Evolutionary conservation across 352 stramenopile genomes (phyloP).

Genomic region (Salisapilia sapeloensis): DNA sequence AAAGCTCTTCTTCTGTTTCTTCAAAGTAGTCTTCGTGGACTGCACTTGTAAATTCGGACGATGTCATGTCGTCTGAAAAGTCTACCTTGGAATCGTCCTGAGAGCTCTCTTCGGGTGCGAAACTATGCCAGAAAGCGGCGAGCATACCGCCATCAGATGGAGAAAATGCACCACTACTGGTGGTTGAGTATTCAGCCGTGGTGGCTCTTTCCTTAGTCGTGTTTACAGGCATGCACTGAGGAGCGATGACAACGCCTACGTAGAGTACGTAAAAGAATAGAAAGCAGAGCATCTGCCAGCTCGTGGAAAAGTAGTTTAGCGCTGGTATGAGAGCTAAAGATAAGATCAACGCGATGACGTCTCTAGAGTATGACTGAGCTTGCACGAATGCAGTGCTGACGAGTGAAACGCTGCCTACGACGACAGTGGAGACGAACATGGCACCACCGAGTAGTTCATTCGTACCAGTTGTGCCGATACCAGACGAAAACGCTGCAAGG

Average conservation of each 20-base stretch:
- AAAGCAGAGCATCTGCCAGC: slow-evolving; percentile 19
- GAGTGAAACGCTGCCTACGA: slow-evolving; percentile 82
- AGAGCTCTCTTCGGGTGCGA: slow-evolving; percentile 13
- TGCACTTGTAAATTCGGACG: neutral
- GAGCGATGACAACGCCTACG: slow-evolving; percentile 35
- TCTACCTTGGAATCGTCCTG: slow-evolving; percentile 6
- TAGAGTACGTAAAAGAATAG: slow-evolving; percentile 34
- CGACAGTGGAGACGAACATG: slow-evolving; percentile 92
- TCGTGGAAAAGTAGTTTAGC: slow-evolving; percentile 6
- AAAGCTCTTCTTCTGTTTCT: slow-evolving; percentile 28
- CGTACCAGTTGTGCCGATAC: slow-evolving; percentile 58
- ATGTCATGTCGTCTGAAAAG: slow-evolving; percentile 1
- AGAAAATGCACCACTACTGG: neutral
- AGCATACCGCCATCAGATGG: slow-evolving; percentile 14
- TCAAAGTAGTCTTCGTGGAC: neutral
- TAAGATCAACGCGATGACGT: slow-evolving; percentile 29
- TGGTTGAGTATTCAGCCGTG: neutral
- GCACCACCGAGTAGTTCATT: slow-evolving; percentile 89
- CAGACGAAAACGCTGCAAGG: slow-evolving; percentile 72
- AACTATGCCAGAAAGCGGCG: slow-evolving; percentile 61
- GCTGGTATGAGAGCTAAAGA: slow-evolving; percentile 22
- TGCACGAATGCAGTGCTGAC: slow-evolving; percentile 38
- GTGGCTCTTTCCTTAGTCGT: too few species aligned
- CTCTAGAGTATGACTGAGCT: slow-evolving; percentile 42
- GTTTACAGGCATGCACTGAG: slow-evolving; percentile 18